A percentile compares a stretch with the other conserved stretches of the same genome.
Conservation (phyloP, 176 grass and related monocot genomes). For the Juncus inflexus region DNA sequence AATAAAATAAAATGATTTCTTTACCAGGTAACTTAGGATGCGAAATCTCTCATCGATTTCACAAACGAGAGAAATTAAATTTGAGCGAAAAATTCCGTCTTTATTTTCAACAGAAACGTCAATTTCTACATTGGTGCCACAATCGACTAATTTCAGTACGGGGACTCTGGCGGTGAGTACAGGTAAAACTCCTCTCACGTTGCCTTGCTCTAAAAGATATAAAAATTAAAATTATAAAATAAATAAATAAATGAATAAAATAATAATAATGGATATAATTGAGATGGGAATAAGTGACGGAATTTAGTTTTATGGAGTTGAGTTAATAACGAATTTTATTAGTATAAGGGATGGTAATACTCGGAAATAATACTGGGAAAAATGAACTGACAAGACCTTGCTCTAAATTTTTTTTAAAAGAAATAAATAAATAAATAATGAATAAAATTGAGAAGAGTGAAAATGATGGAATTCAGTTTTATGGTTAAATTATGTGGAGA, state of each 20-base stretch:
- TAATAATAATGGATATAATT: neutral
- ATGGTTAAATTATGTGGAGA: no score
- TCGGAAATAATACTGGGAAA: no score
- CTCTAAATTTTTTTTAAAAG: no score
- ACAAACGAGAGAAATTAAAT: conserved; percentile 51
- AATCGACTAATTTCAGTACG: conserved; percentile 70
- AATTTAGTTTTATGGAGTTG: no score
- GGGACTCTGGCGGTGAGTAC: conserved; percentile 73
- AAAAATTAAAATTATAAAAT: conserved; percentile 3
- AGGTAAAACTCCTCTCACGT: conserved; percentile 53
- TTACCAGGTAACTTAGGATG: conserved; percentile 83
- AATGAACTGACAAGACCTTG: no score
- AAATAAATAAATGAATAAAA: neutral
- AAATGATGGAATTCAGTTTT: no score
- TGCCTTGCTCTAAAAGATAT: conserved; percentile 46
- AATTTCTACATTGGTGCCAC: conserved; percentile 60
- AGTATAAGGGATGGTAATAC: no score
- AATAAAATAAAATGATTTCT: neutral
- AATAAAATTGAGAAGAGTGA: no score
- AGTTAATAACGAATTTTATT: neutral
- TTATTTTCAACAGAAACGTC: conserved; percentile 92
- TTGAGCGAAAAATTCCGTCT: conserved; percentile 84
- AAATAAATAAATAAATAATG: no score
- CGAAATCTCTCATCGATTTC: conserved; percentile 86
- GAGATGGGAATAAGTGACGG: no score